phyloP scores from a whole-genome alignment of 2,329 filamentous ascomycete genomes.

The Colletotrichum destructivum region DNA sequence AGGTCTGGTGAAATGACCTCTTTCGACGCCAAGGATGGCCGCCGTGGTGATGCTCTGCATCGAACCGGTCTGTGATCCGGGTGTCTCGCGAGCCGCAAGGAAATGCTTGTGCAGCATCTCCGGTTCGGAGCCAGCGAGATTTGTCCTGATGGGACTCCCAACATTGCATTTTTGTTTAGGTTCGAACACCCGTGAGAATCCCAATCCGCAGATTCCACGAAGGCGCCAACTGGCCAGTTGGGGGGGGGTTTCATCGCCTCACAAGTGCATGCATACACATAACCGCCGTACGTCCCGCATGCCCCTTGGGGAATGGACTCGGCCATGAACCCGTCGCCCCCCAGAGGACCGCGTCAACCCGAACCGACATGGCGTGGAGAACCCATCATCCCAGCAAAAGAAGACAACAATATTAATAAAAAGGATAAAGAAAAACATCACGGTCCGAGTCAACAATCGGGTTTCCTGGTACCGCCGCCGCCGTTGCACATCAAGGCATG shows the following conservation, averaged over 20 bases:
- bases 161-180: constrained; percentile 31
- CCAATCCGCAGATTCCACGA: background rate
- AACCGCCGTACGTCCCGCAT: constrained; percentile 1
- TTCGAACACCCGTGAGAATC: constrained; percentile 12
- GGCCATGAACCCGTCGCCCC: background rate
- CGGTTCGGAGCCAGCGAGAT: constrained; percentile 35
- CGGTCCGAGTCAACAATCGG: constrained; percentile 18
- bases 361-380: background rate
- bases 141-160: constrained; percentile 25
- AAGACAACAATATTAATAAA: no score
- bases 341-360: background rate
- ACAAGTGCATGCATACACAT: constrained; percentile 18
- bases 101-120: constrained; percentile 28
- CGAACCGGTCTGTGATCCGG: constrained; percentile 22
- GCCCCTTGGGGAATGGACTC: background rate
- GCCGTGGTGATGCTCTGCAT: constrained; percentile 19
- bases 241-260: constrained; percentile 6
- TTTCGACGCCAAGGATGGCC: constrained; percentile 25
- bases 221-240: background rate
- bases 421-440: background rate
- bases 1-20: constrained; percentile 30
- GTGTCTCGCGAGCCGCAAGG: constrained; percentile 21
- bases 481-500: constrained; percentile 17
- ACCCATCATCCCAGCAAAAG: background rate
- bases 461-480: constrained; percentile 5